These are phyloP conservation scores for Sporodiniella umbellata DNA, from an alignment of 371 early-diverging fungal species.

Conservation along the genomic window DNA sequence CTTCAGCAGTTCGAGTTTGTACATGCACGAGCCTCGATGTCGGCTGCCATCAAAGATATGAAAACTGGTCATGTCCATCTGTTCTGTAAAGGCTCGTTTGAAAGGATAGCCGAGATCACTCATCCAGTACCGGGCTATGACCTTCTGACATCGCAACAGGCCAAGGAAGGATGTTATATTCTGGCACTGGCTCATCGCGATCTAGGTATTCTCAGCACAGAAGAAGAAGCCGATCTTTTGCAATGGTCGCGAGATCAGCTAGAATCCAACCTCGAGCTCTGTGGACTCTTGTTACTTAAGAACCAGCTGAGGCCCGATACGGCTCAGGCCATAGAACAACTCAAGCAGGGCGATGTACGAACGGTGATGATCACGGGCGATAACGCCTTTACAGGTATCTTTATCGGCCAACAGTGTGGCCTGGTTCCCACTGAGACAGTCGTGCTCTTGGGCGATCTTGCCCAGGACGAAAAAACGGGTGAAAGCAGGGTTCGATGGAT, in stretches of 20 bases:
- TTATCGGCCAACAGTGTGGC: conserved; percentile 55
- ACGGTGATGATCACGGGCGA: conserved; percentile 95
- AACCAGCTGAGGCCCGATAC: conserved; percentile 82
- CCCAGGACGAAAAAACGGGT: conserved; percentile 65
- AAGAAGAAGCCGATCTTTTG: conserved; percentile 18
- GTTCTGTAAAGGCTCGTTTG: conserved; percentile 80
- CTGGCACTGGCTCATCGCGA: conserved; percentile 67
- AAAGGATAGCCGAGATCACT: conserved; percentile 52
- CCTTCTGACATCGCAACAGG: conserved; percentile 43
- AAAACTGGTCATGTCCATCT: conserved; percentile 46
- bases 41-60: conserved; percentile 59
- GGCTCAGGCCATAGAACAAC: conserved; percentile 57
- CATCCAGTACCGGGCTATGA: conserved; percentile 58
- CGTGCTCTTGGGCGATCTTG: conserved; percentile 67
- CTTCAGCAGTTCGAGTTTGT: conserved; percentile 81
- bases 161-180: conserved; percentile 75
- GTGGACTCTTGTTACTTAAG: conserved; percentile 76
- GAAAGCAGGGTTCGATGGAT: conserved; percentile 23
- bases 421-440: conserved; percentile 24
- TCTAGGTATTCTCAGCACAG: conserved; percentile 33
- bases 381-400: conserved; percentile 73
- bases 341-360: conserved; percentile 73
- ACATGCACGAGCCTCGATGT: conserved; percentile 76
- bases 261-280: conserved; percentile 57
- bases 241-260: conserved; percentile 52